These are phyloP conservation scores for Aspergillus glaucus DNA, from an alignment of 2,329 filamentous ascomycete genomes.

Conservation along the genomic window DNA sequence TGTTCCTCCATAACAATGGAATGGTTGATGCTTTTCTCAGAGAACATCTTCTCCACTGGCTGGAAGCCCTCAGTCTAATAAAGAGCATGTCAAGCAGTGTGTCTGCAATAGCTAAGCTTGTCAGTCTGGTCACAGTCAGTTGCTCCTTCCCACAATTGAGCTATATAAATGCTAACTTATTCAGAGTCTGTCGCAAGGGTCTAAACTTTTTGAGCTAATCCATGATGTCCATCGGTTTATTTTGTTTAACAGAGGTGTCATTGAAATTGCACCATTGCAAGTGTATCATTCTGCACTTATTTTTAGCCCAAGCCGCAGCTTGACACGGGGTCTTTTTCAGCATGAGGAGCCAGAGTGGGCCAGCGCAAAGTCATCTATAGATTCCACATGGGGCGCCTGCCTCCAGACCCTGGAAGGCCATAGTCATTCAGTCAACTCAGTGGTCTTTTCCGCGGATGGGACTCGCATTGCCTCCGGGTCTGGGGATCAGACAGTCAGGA, in stretches of 20 bases:
- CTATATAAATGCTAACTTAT: neutral
- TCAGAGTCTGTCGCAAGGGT: neutral
- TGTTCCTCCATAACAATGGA: neutral
- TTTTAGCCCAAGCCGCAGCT: constrained; percentile 20
- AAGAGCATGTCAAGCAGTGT: neutral
- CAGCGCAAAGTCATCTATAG: neutral
- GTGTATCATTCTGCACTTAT: constrained; percentile 4
- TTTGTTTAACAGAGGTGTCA: constrained; percentile 16
- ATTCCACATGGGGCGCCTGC: constrained; percentile 10
- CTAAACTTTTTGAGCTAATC: neutral
- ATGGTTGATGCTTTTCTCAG: constrained; percentile 2
- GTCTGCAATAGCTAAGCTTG: constrained; percentile 1
- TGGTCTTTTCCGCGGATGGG: too few relatives aligned
- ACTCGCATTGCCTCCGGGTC: too few relatives aligned
- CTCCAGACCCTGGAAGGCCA: constrained; percentile 11
- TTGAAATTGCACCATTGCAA: constrained; percentile 14
- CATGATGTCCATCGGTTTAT: constrained; percentile 21
- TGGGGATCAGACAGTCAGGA: too few relatives aligned
- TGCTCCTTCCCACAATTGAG: neutral
- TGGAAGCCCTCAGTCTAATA: constrained; percentile 4
- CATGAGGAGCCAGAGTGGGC: constrained; percentile 5
- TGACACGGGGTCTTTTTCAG: constrained; percentile 8
- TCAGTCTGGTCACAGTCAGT: constrained; percentile 7
- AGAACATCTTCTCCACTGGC: constrained; percentile 6
- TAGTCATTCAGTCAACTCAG: too few relatives aligned